Base-by-base conservation (phyloP, 2,329 filamentous ascomycete species). In the Talaromyces sp. region DNA sequence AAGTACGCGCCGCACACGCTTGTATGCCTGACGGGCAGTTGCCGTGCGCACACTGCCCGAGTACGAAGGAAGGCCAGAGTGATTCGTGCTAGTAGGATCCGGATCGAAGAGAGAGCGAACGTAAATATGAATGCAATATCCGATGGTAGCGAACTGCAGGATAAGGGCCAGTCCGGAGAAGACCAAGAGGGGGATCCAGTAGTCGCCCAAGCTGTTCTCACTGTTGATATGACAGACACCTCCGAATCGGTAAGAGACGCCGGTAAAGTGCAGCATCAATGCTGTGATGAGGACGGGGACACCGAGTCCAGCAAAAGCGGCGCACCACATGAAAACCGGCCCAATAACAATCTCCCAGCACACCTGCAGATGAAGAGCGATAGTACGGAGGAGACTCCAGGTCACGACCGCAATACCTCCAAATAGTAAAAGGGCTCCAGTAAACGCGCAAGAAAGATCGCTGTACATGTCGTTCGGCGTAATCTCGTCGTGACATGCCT, bases 291-390 rank as follows among this genome's bases (percentile, higher is more conserved):
- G 76, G 26, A 87, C 81, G 2, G 92, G 91, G 52, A 97, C 82
- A 19, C 89, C 89, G 90, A 93, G 97, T 63, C 94, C 94, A 9
- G 87, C 78, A 17, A 83, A 82, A 69, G 96, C 87, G 3, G 93
- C 87, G 65, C 85, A 84, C 80, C 91, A 91, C 86, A 97, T 97
- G 75, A 97, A 97, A 68, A 84, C 89, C 51, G 87, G 85, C 43
- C 94, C 94, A 3, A 96, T 90, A 8, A 93, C 86, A 35, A 95
- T 83, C 74, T 97, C 92, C 94, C 94, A 99, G 80, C 92, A 97
- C 65, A 99, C 97, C 75, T 97, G 94, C 27, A 99, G 85, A 75
- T 99, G 94, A 68, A 99, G 88, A 4, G 92, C 96, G 35, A 97
- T 78, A 0, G 93, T 90, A 64, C 94, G 87, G 62, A 97, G 83